A percentile compares a stretch with the other conserved stretches of the same genome.
Evolutionary conservation across 306 rosid species (phyloP).

Genomic region (Gillenia trifoliata): DNA sequence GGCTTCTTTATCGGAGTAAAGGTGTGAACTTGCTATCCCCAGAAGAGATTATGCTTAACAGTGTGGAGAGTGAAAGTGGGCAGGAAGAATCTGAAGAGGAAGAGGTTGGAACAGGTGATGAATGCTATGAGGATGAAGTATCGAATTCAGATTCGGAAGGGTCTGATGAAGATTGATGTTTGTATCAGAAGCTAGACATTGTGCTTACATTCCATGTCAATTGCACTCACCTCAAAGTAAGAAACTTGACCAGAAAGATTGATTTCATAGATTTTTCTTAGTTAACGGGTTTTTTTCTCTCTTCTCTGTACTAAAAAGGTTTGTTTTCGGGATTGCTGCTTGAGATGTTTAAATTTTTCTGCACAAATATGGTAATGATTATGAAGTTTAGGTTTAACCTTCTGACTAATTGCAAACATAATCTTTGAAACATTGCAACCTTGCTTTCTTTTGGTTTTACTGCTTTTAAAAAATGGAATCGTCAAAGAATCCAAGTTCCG

Average conservation of each 20-base stretch:
- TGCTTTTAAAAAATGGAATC: not conserved
- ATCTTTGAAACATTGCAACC: not conserved
- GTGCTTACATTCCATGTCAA: constrained; percentile 4
- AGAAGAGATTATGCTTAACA: constrained; percentile 23
- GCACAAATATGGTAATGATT: not conserved
- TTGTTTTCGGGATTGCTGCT: not conserved
- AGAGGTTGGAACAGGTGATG: constrained; percentile 18
- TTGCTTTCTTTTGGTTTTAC: not conserved
- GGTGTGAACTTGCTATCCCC: constrained; percentile 41
- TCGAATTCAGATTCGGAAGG: constrained; percentile 24
- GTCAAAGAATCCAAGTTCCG: not conserved
- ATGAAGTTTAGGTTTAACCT: constrained; percentile 5
- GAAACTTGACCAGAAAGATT: constrained; percentile 8
- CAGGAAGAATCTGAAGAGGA: constrained; percentile 42
- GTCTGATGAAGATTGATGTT: constrained; percentile 33
- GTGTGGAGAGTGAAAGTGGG: constrained; percentile 27
- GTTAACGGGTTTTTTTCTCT: not conserved
- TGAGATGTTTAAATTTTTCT: not conserved
- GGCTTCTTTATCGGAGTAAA: constrained; percentile 62
- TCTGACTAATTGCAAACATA: not conserved
- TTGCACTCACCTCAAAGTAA: constrained; percentile 10
- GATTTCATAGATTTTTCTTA: not conserved
- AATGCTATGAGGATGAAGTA: constrained; percentile 13
- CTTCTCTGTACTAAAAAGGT: not conserved
- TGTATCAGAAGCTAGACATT: constrained; percentile 1